Base-by-base conservation (phyloP, 2,329 filamentous ascomycete species). In the Phaeophleospora eucalypticola region DNA sequence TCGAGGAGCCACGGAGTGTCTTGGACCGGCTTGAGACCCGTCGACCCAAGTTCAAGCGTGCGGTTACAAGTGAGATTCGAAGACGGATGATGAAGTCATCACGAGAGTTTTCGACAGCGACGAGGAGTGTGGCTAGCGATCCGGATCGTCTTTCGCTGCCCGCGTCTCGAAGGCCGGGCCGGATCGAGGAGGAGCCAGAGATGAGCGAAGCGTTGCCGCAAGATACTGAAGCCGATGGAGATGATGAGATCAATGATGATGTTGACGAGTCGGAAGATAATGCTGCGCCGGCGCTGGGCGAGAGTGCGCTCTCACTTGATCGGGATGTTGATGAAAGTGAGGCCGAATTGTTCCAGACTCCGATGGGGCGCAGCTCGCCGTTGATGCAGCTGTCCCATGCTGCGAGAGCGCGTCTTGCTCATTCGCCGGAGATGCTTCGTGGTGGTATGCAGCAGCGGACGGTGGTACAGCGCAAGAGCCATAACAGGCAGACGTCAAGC, bases 231-330 rank as follows among this genome's bases (percentile, higher is more conserved):
- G 87, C 84, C 4, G 89, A 95, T 18, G 89, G 89, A 0, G 90
- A 96, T 59, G 90, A 95, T 59, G 90, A 96, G 65, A 90, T 86
- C 3, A 87, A 89, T 46, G 24, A n/a, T n/a, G n/a, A n/a, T n/a
- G n/a, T n/a, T n/a, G 86, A 89, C 46, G 86, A 90, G 16, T 57
- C 59, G 81, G 58, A 61, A 18, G 72, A 77, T 15, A 72, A 76
- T n/a, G 69, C 53, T 4, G 65, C 63, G 6, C 65, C 66, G 2
- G 48, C 34, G 4, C 12, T 64, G 10, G 61, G 61, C n/a, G 61
- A 65, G 45, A 65, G 62, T 35, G 59, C 59, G 2, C 35, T 63
- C 2, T 60, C 61, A 1, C 53, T 63, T 24, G 65, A 62, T 14
- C 44, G 45, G n/a, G 50, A 45, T 12, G 55, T 43, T 4, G 52